Base-by-base conservation (phyloP, 257 asterid species). In the Capsicum pubescens region DNA sequence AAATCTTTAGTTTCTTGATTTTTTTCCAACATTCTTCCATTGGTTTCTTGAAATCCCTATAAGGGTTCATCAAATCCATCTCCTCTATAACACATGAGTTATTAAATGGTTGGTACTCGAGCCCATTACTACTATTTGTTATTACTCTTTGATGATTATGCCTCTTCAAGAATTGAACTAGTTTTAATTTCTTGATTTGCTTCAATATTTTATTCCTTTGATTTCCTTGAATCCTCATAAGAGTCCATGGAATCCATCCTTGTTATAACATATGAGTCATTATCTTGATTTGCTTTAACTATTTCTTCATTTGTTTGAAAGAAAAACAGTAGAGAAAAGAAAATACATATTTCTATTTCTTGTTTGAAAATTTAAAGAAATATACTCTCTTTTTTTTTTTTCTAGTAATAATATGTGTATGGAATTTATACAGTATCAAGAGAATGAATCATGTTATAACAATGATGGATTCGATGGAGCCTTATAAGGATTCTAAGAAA, bases 151-250 rank as follows among this genome's bases (percentile, higher is more conserved):
- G 44, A 39, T 39, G 44, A 39, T 39, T 3, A 39, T 39, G 44
- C 44, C 44, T 39, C 44, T 60, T 86, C 91, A 50, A 90, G 89
- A 86, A 90, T 91, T 61, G 94, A 91, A 63, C 82, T 90, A 68
- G 92, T 88, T 72, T 87, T 36, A 21, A 91, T 39, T 15, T 87
- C 90, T 46, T 56, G n/a, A 56, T 89, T 88, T 16, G 91, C 89
- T 74, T 74, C 93, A 84, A 93, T 92, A 92, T 90, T 90, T 83
- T 93, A 95, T 87, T 79, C 94, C 95, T 91, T 93, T 39, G 97
- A 91, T 0, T 68, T 90, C 83, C 91, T 79, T 86, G 90, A 93
- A 79, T 91, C 93, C 46, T 21, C 9, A 67, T 84, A 85, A 9
- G 95, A 95, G 66, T 93, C 90, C 15, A 21, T 5, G 5, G 95